A percentile compares a stretch with the other conserved stretches of the same genome.
Evolutionary conservation across 805 yeast genomes (phyloP).

Genomic region (Ogataea nonfermentans): DNA sequence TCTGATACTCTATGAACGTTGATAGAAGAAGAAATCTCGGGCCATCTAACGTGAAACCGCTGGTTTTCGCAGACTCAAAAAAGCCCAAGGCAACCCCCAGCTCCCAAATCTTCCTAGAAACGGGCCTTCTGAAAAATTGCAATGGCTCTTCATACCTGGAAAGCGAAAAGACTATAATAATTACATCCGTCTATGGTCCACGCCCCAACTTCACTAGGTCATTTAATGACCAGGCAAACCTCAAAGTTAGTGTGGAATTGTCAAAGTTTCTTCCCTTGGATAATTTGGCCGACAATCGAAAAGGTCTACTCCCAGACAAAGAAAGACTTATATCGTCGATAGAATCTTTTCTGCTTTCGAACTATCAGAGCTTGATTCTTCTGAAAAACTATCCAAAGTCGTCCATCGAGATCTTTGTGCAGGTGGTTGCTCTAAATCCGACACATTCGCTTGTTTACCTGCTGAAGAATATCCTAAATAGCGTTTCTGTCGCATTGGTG

Average conservation of each 20-base stretch:
- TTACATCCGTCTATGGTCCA: constrained; percentile 83
- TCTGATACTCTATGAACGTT: constrained; percentile 2
- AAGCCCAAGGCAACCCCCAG: constrained; percentile 18
- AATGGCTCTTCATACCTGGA: constrained; percentile 85
- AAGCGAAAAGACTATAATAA: constrained; percentile 55
- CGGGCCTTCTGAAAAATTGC: constrained; percentile 66
- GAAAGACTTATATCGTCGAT: constrained; percentile 30
- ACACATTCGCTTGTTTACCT: constrained; percentile 35
- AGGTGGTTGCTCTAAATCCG: constrained; percentile 52
- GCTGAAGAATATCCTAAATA: constrained; percentile 49
- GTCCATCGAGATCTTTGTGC: constrained; percentile 73
- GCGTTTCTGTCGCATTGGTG: constrained; percentile 69
- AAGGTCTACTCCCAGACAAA: constrained; percentile 27
- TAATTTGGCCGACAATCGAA: constrained; percentile 33
- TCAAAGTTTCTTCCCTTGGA: constrained; percentile 40
- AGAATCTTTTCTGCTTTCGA: constrained; percentile 39
- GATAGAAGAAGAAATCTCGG: constrained; percentile 90
- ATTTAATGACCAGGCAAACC: constrained; percentile 33
- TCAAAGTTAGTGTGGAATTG: constrained; percentile 37
- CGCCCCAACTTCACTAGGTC: constrained; percentile 52
- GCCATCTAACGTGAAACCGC: constrained; percentile 63
- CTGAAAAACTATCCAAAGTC: constrained; percentile 85
- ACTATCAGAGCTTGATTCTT: constrained; percentile 41
- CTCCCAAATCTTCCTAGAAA: constrained; percentile 48
- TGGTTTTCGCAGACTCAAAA: constrained; percentile 36